Conservation (phyloP, 1,284 basidiomycete genomes). For the Marasmius tenuissimus region DNA sequence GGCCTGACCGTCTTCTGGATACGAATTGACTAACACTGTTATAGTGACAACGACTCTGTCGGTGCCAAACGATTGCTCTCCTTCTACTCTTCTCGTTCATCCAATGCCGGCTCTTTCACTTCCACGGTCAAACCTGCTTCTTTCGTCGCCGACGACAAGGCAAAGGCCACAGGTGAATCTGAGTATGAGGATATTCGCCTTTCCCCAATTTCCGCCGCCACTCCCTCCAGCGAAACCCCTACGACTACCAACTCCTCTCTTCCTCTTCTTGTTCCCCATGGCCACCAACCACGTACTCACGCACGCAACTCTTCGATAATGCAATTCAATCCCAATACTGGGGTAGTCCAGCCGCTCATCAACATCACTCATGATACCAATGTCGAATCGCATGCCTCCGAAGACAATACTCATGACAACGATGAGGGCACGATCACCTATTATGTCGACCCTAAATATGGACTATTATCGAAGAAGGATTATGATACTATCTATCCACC, state of each 20-base stretch:
- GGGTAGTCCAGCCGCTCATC: neutral
- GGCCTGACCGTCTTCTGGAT: neutral
- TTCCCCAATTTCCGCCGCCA: neutral
- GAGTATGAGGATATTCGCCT: neutral
- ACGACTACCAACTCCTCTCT: neutral
- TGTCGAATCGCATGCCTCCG: neutral
- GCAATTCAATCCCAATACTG: neutral
- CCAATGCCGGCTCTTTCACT: neutral
- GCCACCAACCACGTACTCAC: neutral
- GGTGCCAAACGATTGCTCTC: neutral
- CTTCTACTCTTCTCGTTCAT: neutral
- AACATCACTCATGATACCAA: neutral
- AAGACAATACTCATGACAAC: neutral
- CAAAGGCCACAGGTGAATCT: neutral
- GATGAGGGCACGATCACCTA: neutral
- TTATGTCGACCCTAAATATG: neutral
- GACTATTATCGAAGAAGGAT: neutral
- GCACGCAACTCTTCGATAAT: neutral
- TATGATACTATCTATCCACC: neutral
- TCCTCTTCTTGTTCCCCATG: neutral
- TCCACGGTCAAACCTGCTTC: neutral
- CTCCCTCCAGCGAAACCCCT: neutral
- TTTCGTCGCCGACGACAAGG: no score
- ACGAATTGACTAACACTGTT: neutral
- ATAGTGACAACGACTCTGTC: neutral